A percentile compares a stretch with the other conserved stretches of the same genome.
These are phyloP conservation scores for Teratosphaeria zuluensis DNA, from an alignment of 2,329 filamentous ascomycete species.

Conservation along the genomic window DNA sequence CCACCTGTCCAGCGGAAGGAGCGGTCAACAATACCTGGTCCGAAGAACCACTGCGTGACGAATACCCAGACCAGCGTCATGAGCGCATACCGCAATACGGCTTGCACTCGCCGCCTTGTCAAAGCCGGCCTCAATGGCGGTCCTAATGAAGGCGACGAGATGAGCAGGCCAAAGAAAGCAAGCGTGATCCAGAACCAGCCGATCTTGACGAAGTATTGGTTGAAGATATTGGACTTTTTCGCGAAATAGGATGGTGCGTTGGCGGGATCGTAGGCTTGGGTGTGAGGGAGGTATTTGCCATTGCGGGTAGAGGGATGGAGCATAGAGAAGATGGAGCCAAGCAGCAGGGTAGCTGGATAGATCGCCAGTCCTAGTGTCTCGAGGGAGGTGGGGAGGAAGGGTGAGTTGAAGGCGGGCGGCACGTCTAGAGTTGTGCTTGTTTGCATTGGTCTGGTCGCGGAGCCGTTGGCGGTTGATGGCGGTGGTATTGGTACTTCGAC, in stretches of 20 bases:
- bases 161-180: conserved; percentile 60
- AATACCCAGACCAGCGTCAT: conserved; percentile 74
- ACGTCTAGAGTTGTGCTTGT: background rate
- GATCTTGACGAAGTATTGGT: conserved; percentile 84
- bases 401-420: conserved; percentile 28
- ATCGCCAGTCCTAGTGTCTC: conserved; percentile 56
- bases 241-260: conserved; percentile 79
- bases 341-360: conserved; percentile 68
- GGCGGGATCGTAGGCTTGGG: conserved; percentile 53
- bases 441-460: conserved; percentile 1
- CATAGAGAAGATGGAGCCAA: conserved; percentile 72
- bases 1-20: conserved; percentile 84
- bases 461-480: conserved; percentile 6
- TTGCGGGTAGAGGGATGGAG: conserved; percentile 66
- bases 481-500: conserved; percentile 14
- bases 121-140: conserved; percentile 31
- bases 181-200: conserved; percentile 87
- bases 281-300: conserved; percentile 49
- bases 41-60: conserved; percentile 96
- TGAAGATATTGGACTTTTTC: conserved; percentile 86
- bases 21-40: conserved; percentile 79
- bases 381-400: conserved; percentile 59
- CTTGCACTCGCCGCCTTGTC: conserved; percentile 45
- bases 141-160: conserved; percentile 54
- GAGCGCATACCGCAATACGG: conserved; percentile 56